A percentile compares a stretch with the other conserved stretches of the same genome.
phyloP scores from a whole-genome alignment of 352 stramenopile genomes.

The Globisporangium okanoganense region DNA sequence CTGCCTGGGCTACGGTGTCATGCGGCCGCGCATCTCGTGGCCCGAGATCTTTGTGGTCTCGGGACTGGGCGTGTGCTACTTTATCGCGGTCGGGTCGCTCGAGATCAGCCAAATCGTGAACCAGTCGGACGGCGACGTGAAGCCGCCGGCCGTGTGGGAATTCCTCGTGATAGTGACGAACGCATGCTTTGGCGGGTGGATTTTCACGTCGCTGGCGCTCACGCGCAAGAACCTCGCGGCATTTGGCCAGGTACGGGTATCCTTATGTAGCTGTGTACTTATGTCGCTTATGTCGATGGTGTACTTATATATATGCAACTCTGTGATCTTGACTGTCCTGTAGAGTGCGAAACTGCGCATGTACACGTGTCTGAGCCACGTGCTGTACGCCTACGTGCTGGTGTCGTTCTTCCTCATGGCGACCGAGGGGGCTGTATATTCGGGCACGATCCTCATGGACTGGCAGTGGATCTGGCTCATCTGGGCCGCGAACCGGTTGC shows the following conservation, averaged over 20 bases:
- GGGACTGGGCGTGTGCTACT: conserved; percentile 76
- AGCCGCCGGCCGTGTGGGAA: conserved; percentile 71
- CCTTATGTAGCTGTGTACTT: not conserved
- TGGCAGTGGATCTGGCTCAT: conserved; percentile 80
- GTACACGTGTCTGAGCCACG: conserved; percentile 56
- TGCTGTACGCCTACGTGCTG: conserved; percentile 60
- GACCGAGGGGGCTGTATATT: conserved; percentile 78
- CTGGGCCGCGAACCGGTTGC: conserved; percentile 67
- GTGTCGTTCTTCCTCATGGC: conserved; percentile 75
- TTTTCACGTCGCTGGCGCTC: conserved; percentile 74
- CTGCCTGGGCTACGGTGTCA: conserved; percentile 78
- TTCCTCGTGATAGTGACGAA: conserved; percentile 76
- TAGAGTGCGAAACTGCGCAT: conserved; percentile 74
- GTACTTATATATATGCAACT: not conserved
- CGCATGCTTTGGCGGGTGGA: conserved; percentile 80
- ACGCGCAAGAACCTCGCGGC: conserved; percentile 76
- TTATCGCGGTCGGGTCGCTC: conserved; percentile 68
- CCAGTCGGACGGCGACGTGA: conserved; percentile 62
- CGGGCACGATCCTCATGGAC: conserved; percentile 44
- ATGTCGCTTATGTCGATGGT: not conserved
- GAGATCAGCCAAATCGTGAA: conserved; percentile 80
- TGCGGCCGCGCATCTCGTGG: conserved; percentile 66
- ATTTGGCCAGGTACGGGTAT: conserved; percentile 58
- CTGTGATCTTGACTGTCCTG: not conserved
- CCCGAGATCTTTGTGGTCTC: conserved; percentile 73